Evolutionary conservation across 1,284 basidiomycete genomes (phyloP), one percentile per base, ranked within the genome.

Genomic region (Tremellales sp.): DNA sequence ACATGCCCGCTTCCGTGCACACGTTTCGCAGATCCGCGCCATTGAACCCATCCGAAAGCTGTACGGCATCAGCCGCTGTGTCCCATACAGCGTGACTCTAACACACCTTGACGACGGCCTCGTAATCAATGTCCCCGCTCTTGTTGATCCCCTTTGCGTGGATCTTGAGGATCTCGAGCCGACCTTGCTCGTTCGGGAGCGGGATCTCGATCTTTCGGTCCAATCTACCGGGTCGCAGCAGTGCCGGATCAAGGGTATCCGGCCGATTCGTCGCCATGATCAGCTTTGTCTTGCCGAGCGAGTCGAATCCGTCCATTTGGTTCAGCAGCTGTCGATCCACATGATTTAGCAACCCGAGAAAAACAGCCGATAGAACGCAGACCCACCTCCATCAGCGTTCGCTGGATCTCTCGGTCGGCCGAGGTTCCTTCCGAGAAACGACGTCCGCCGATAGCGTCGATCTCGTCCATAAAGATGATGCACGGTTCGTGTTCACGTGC

Each of bases 251-350:
- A 28, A 99, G 82, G 2, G 94, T 97, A 72, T 97, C 93, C 1
- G 92, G 92, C 66, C 92, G 79, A 77, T 95, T 95, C 28, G 92
- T 95, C 3, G 91, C 93, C 92, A 98, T 97, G 74, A 99, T 98
- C 48, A 99, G 82, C 74, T 98, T 98, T 34, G 93, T 98, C 62
- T 80, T 81, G 42, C 94, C 95, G 21, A 97, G 78, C 13, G 92
- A 89, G 74, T 98, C 95, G 76, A 99, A 98, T 26, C 95, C 95
- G 71, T 99, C 95, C 91, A 99, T 95, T 75, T 98, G 94, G 71
- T 98, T 98, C 38, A 99, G 80, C 27, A 99, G 78, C 88, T 92
- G 22, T 6, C 13, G n/a, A n/a, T n/a, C n/a, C n/a, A n/a, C n/a
- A n/a, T n/a, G n/a, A n/a, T n/a, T n/a, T n/a, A 39, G 9, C 35